These are phyloP conservation scores for Arachnopeziza araneosa DNA, from an alignment of 2,329 filamentous ascomycete species.

Conservation along the genomic window DNA sequence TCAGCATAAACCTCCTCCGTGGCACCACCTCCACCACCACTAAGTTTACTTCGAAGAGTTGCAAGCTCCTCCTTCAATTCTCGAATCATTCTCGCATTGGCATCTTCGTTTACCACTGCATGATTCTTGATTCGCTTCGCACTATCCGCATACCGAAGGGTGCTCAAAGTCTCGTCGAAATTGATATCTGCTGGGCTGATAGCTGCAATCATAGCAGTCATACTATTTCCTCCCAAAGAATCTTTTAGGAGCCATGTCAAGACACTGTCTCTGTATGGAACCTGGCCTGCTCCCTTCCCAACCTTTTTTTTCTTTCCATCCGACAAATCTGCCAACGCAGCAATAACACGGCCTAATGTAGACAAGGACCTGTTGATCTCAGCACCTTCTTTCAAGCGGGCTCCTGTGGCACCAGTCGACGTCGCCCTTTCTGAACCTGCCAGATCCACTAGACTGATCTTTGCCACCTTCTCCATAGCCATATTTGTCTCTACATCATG, in stretches of 20 bases:
- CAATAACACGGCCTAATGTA: constrained; percentile 94
- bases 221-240: constrained; percentile 93
- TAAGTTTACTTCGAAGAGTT: constrained; percentile 79
- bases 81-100: constrained; percentile 97
- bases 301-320: constrained; percentile 76
- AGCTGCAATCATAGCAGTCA: constrained; percentile 99
- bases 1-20: constrained; percentile 84
- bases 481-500: constrained; percentile 90
- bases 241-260: constrained; percentile 97
- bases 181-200: constrained; percentile 99
- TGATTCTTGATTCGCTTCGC: constrained; percentile 99
- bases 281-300: constrained; percentile 62
- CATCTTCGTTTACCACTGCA: constrained; percentile 97
- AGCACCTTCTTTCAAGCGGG: constrained; percentile 91
- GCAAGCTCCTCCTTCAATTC: constrained; percentile 94
- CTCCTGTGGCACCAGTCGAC: constrained; percentile 95
- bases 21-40: constrained; percentile 48
- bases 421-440: constrained; percentile 94
- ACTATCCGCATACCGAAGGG: constrained; percentile 91
- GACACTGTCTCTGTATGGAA: constrained; percentile 95
- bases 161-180: constrained; percentile 95
- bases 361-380: constrained; percentile 98
- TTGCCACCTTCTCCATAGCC: constrained; percentile 95
- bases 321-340: constrained; percentile 85
- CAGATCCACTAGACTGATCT: constrained; percentile 96